Evolutionary conservation across 2,329 filamentous ascomycete species (phyloP).

Genomic region (Fusarium longipes): DNA sequence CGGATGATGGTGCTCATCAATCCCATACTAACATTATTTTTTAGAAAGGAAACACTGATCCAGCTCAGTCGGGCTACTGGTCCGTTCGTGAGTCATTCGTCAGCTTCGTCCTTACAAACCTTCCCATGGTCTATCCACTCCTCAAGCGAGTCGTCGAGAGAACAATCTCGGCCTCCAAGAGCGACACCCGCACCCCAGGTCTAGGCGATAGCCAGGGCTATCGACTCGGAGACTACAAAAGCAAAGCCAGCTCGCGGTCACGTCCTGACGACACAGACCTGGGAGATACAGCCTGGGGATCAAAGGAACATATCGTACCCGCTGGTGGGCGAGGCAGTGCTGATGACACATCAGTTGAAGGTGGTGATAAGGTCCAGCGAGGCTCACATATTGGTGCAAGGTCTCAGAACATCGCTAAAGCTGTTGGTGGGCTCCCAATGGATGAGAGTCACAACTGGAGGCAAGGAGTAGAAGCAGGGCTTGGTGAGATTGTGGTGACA

Average conservation of each 20-base stretch:
- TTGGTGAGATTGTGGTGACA: background rate
- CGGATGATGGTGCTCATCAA: rapidly evolving
- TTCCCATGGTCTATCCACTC: background rate
- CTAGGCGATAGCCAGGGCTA: background rate
- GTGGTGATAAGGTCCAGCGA: background rate
- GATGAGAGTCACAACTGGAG: background rate
- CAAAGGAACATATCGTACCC: background rate
- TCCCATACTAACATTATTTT: rapidly evolving
- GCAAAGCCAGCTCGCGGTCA: background rate
- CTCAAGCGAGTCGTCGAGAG: background rate
- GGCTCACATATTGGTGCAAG: background rate
- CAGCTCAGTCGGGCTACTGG: background rate
- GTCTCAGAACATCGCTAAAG: background rate
- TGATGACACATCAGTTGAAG: background rate
- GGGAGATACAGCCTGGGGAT: background rate
- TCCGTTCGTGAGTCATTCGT: background rate
- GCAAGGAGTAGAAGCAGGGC: background rate
- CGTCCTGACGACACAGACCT: background rate
- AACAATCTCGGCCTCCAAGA: background rate
- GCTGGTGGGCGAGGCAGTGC: background rate
- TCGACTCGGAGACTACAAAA: background rate
- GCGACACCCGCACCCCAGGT: background rate
- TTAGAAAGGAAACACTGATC: background rate
- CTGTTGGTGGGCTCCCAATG: background rate
- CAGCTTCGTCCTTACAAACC: background rate